Base-by-base conservation (phyloP, 106 monocot species). In the Ottelia alismoides region DNA sequence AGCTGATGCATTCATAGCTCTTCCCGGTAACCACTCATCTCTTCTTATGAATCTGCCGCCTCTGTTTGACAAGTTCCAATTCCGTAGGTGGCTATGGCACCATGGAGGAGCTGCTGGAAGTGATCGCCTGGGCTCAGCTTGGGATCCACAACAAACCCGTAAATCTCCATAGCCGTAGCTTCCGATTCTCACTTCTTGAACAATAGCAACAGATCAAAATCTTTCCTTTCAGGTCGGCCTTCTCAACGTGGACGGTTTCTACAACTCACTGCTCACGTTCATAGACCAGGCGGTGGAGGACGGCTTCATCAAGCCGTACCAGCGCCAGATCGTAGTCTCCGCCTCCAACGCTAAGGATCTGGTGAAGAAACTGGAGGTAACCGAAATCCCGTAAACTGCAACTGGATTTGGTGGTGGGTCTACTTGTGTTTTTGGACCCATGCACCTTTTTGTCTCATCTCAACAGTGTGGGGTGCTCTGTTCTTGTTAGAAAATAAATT, bases 1-100 rank as follows among this genome's bases (percentile, higher is more conserved):
- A n/a, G n/a, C n/a, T n/a, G n/a, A n/a, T n/a, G 87, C 81, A 7
- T 87, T 87, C 75, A 81, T 87, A 11, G 87, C 87, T 18, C 51
- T 79, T 17, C 84, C 79, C 27, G 79, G 83, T 75, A 24, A 12
- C 2, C 25, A 14, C 43, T 14, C 10, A 43, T 45, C 0, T 11
- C 17, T 10, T 46, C 35, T 3, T 22, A 6, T 9, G 10, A 14
- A 14, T 43, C 14, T 31, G 27, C 3, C 27, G 40, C 6, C 14
- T 14, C 40, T 43, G 10, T 43, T 14, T 14, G 6, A 9, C 10
- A 14, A 14, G 40, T 14, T 43, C 40, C 40, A n/a, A n/a, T n/a
- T n/a, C 40, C 40, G 40, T 14, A 75, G 75, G 75, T 53, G 76
- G 76, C 18, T 76, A 83, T 65, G 83, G 83, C 19, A 83, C 83